phyloP scores from a whole-genome alignment of 192 early-diverging fungal genomes.

The Podila epigama region DNA sequence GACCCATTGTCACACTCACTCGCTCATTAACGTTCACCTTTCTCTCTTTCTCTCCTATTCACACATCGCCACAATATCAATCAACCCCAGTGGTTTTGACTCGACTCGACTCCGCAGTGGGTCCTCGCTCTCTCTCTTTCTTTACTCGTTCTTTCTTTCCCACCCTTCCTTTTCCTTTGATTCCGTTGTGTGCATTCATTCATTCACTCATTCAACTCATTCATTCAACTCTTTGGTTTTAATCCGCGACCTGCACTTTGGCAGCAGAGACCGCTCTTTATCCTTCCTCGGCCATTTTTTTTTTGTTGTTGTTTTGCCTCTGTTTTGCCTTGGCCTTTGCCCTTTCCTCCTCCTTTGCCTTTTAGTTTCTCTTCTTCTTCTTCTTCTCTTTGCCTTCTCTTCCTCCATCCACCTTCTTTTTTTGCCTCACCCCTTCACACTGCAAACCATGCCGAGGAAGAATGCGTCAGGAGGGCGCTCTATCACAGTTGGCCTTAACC shows the following conservation, averaged over 20 bases:
- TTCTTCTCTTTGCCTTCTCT: neutral
- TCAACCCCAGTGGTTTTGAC: too few relatives aligned
- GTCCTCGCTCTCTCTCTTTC: too few relatives aligned
- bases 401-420: neutral
- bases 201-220: too few relatives aligned
- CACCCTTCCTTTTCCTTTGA: too few relatives aligned
- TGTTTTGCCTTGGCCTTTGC: neutral
- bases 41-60: too few relatives aligned
- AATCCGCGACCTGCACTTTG: too few relatives aligned
- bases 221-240: too few relatives aligned
- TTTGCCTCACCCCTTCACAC: too few relatives aligned
- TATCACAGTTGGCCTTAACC: slow-evolving; percentile 23
- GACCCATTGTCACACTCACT: neutral
- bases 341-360: neutral
- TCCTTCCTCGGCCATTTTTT: neutral
- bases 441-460: slow-evolving; percentile 12
- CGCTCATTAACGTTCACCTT: neutral
- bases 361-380: neutral
- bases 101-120: too few relatives aligned
- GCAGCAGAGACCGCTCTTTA: neutral
- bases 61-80: too few relatives aligned
- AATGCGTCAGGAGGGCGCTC: slow-evolving; percentile 10
- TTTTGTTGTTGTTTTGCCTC: neutral
- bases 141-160: too few relatives aligned
- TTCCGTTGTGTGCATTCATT: too few relatives aligned